phyloP scores from a whole-genome alignment of 2,329 filamentous ascomycete species.

The Aspergillus neoniger region DNA sequence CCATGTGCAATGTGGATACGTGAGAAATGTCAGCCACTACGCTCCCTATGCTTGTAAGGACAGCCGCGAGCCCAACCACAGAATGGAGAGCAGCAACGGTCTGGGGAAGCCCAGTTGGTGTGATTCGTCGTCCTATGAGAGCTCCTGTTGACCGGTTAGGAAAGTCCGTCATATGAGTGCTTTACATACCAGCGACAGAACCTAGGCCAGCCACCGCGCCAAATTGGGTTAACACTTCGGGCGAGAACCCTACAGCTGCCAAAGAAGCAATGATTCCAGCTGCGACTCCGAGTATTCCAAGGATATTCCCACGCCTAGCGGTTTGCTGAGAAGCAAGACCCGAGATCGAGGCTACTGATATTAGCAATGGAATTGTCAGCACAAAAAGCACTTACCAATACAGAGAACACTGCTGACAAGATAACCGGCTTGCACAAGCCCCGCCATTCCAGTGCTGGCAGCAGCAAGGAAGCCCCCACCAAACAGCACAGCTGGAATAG shows the following conservation, averaged over 20 bases:
- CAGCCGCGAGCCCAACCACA: slow-evolving; percentile 84
- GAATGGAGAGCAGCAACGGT: slow-evolving; percentile 88
- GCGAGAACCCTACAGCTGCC: slow-evolving; percentile 75
- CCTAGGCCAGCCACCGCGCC: slow-evolving; percentile 73
- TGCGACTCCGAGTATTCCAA: slow-evolving; percentile 82
- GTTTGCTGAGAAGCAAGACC: slow-evolving; percentile 80
- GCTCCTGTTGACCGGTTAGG: slow-evolving; percentile 52
- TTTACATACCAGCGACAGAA: slow-evolving; percentile 57
- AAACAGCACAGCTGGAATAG: slow-evolving; percentile 73
- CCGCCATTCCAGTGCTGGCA: slow-evolving; percentile 77
- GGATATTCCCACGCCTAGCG: slow-evolving; percentile 79
- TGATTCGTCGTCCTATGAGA: slow-evolving; percentile 81
- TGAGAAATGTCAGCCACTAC: slow-evolving; percentile 73
- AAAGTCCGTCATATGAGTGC: background rate
- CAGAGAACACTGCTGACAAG: slow-evolving; percentile 81
- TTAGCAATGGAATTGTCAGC: background rate
- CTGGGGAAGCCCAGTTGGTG: slow-evolving; percentile 83
- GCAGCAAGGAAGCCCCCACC: slow-evolving; percentile 80
- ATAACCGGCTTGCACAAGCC: slow-evolving; percentile 84
- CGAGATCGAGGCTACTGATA: slow-evolving; percentile 63
- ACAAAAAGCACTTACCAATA: slow-evolving; percentile 56
- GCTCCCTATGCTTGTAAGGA: slow-evolving; percentile 84
- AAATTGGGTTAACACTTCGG: slow-evolving; percentile 78
- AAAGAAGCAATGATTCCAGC: slow-evolving; percentile 82
- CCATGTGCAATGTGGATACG: slow-evolving; percentile 76